phyloP scores from a whole-genome alignment of 225 moss, liverwort and hornwort species.

The Physcomitrium patens region DNA sequence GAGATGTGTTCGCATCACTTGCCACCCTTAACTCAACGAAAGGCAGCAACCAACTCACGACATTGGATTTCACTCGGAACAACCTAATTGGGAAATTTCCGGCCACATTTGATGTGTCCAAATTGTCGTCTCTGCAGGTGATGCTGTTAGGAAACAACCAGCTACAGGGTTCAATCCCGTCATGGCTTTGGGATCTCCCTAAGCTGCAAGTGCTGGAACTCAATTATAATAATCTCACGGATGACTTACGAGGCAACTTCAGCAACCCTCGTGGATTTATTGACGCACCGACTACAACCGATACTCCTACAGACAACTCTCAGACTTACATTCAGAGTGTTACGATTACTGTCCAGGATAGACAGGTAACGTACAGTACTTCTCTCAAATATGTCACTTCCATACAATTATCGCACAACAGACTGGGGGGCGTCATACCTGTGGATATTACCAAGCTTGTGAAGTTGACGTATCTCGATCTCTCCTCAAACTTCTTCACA shows the following conservation, averaged over 20 bases:
- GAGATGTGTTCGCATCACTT: constrained; percentile 32
- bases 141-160: constrained; percentile 39
- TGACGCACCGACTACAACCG: constrained; percentile 21
- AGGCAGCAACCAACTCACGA: constrained; percentile 2
- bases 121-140: constrained; percentile 32
- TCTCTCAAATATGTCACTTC: constrained; percentile 26
- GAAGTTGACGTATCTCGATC: constrained; percentile 34
- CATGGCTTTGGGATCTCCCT: constrained; percentile 45
- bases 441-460: constrained; percentile 30
- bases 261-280: constrained; percentile 43
- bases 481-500: constrained; percentile 40
- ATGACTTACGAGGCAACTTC: constrained; percentile 36
- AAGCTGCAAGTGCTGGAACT: constrained; percentile 47
- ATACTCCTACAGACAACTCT: not conserved
- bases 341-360: constrained; percentile 37
- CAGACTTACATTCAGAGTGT: constrained; percentile 39
- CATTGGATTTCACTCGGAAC: constrained; percentile 39
- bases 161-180: constrained; percentile 40
- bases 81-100: constrained; percentile 27
- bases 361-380: constrained; percentile 20
- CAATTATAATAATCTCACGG: constrained; percentile 35
- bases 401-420: constrained; percentile 46
- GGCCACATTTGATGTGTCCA: constrained; percentile 29
- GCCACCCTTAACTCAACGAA: constrained; percentile 32
- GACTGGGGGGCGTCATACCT: constrained; percentile 37